Evolutionary conservation across 2,329 filamentous ascomycete species (phyloP), one percentile per base, ranked within the genome.

Genomic region (Trichoderma brevicompactum): DNA sequence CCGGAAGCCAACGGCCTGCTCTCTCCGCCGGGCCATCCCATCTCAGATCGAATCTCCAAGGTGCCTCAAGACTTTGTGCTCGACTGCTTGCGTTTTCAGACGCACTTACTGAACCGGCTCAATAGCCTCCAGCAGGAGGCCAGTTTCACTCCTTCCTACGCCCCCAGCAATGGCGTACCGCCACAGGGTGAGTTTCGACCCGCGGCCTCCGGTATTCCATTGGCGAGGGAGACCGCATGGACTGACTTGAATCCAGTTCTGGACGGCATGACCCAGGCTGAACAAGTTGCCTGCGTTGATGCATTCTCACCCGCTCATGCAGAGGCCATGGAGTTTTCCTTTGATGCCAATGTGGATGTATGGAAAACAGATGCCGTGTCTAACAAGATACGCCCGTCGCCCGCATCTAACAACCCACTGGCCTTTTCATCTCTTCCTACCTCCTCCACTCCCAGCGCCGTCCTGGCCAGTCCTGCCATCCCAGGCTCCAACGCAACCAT

Each of bases 31-130:
- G 63, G 23, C 3, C 69, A 59, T 7, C 46, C 64, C 1, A 60
- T 54, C 4, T 8, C 53, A 28, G 70, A 70, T 5, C 58, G 46
- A 7, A 34, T 52, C 7, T 65, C 61, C 40, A 69, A 67, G 13
- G 49, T 67, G 3, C 66, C 69, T 7, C 68, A 70, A 4, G 68
- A 71, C 15, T 72, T 72, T 56, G 68, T 72, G 13, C 62, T 72
- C 44, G 70, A 74, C 64, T 73, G 70, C 48, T 52, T 73, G 15
- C 69, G 66, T 10, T 70, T 73, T 50, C 72, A 74, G 64, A 61
- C 68, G 4, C 72, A 73, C 52, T 44, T 73, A 10, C 44, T 72
- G 13, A 65, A 70, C 19, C 68, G 70, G 17, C 66, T 72, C 13
- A 71, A 70, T 53, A 68, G 53, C 9, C 54, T 69, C 0, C 69